Evolutionary conservation across 2,329 filamentous ascomycete species (phyloP).

Genomic region (Ambrosiella beaveri): DNA sequence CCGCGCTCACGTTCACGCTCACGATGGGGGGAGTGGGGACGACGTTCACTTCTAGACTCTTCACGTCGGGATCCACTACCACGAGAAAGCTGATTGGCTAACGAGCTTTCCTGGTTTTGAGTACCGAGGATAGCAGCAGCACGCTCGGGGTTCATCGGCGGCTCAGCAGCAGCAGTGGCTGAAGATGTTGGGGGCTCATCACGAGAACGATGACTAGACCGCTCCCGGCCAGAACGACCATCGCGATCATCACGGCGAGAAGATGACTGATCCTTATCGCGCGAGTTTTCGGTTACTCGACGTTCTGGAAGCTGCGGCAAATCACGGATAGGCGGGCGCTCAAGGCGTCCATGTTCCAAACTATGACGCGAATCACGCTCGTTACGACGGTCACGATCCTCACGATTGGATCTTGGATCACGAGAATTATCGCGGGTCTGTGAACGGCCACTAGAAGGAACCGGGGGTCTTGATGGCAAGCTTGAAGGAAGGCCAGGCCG

Average conservation of each 20-base stretch:
- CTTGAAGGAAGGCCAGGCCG: constrained; percentile 8
- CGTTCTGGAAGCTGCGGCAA: constrained; percentile 33
- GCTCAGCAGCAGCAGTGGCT: constrained; percentile 22
- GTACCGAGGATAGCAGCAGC: constrained; percentile 28
- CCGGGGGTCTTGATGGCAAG: constrained; percentile 9
- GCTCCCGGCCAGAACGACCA: constrained; percentile 18
- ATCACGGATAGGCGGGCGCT: constrained; percentile 18
- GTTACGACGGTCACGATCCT: constrained; percentile 4
- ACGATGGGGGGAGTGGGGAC: constrained; percentile 6
- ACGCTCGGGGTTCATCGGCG: constrained; percentile 37
- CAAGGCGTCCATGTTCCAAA: constrained; percentile 9
- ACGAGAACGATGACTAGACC: constrained; percentile 7
- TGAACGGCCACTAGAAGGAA: constrained; percentile 8
- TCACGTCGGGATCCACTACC: constrained; percentile 1
- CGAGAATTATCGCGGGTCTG: constrained; percentile 5
- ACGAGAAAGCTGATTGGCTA: neutral
- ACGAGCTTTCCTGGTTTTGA: neutral
- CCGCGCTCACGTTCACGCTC: constrained; percentile 5
- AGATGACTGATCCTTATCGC: constrained; percentile 10
- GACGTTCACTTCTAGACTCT: constrained; percentile 8
- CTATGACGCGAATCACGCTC: constrained; percentile 9
- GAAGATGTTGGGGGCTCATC: constrained; percentile 18
- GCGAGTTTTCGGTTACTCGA: constrained; percentile 16
- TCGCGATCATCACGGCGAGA: constrained; percentile 11
- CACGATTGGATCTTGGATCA: constrained; percentile 4